These are phyloP conservation scores for Sporothrix pseudoabietina DNA, from an alignment of 2,329 filamentous ascomycete species.

Conservation along the genomic window DNA sequence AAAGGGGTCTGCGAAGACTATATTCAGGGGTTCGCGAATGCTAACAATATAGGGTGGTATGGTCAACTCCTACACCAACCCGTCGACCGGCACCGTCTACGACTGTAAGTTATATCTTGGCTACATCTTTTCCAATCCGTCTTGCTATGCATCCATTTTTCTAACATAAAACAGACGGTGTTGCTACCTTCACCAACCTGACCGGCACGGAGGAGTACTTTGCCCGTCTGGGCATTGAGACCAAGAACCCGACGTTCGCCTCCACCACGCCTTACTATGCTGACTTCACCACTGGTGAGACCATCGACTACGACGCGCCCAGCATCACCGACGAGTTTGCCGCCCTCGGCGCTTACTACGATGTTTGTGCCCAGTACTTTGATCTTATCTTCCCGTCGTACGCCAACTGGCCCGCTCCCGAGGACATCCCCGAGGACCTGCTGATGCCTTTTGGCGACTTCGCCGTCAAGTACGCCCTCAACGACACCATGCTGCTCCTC, in stretches of 20 bases:
- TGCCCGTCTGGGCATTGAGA: constrained; percentile 46
- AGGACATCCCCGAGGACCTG: constrained; percentile 50
- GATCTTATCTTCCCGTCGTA: constrained; percentile 43
- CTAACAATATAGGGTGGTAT: constrained; percentile 49
- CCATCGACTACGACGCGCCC: constrained; percentile 38
- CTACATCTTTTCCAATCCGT: neutral
- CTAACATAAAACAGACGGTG: constrained; percentile 36
- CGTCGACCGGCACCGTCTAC: constrained; percentile 41
- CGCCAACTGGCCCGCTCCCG: constrained; percentile 48
- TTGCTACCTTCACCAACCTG: constrained; percentile 45
- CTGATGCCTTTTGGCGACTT: constrained; percentile 53
- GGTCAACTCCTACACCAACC: constrained; percentile 51
- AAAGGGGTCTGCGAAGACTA: neutral
- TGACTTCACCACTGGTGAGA: constrained; percentile 45
- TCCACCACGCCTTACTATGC: constrained; percentile 40
- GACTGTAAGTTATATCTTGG: constrained; percentile 37
- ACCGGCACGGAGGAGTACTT: constrained; percentile 49
- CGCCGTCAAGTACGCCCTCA: constrained; percentile 50
- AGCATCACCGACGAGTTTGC: constrained; percentile 25
- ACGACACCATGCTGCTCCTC: constrained; percentile 38
- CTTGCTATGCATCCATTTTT: neutral
- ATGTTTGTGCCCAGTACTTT: constrained; percentile 40
- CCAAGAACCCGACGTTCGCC: constrained; percentile 35
- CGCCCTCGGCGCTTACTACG: constrained; percentile 32
- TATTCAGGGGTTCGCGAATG: neutral